These are phyloP conservation scores for Apiospora aurea DNA, from an alignment of 2,329 filamentous ascomycete species.

Conservation along the genomic window DNA sequence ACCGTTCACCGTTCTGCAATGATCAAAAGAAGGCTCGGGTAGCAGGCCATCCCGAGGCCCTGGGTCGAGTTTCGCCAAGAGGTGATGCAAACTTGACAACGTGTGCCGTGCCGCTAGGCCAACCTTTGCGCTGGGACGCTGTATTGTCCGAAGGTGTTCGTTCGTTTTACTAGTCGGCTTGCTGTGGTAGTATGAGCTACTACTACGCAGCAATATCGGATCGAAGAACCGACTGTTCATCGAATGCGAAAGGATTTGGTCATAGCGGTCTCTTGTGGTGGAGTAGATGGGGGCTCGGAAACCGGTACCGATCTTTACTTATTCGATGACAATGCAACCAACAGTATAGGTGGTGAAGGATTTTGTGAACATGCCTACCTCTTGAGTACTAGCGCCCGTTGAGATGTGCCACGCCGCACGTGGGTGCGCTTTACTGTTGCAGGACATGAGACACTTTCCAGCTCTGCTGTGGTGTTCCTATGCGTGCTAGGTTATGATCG, in stretches of 20 bases:
- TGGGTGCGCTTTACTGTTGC: not conserved
- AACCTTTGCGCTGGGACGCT: not conserved
- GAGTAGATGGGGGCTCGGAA: not conserved
- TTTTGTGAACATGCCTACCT: not conserved
- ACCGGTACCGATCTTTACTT: not conserved
- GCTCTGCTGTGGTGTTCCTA: not conserved
- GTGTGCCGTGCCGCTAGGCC: too few relatives aligned
- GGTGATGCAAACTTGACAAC: not conserved
- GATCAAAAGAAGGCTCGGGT: not conserved
- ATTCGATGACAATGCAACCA: not conserved
- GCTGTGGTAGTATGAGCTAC: not conserved
- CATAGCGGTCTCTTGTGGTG: not conserved
- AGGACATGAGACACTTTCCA: not conserved
- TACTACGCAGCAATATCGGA: not conserved
- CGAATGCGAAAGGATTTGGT: not conserved
- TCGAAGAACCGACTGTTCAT: not conserved
- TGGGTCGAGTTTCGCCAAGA: conserved; percentile 8
- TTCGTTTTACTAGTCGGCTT: not conserved
- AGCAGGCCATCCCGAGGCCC: not conserved
- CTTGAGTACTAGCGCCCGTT: not conserved
- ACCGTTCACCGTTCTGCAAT: not conserved
- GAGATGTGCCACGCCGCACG: not conserved
- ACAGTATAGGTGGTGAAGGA: not conserved
- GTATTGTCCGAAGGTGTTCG: not conserved
- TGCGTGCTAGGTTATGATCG: not conserved